A percentile compares a stretch with the other conserved stretches of the same genome.
phyloP scores from a whole-genome alignment of 1,139 yeast genomes.

The Geotrichum candidum region DNA sequence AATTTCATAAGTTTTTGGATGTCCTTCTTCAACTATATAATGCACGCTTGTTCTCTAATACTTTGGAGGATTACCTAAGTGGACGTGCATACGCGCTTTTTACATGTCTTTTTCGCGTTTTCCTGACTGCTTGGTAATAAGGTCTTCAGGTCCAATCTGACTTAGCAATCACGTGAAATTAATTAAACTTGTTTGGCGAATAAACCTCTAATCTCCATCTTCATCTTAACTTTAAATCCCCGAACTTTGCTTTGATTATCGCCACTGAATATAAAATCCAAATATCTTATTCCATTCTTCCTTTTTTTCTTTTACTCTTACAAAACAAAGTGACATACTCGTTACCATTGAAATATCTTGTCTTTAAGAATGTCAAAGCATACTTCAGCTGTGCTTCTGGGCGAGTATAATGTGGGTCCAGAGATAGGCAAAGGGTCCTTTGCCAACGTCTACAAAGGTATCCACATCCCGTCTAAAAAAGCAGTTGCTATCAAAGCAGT shows the following conservation, averaged over 20 bases:
- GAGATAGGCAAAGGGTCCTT: slow-evolving; percentile 94
- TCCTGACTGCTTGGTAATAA: too few species aligned
- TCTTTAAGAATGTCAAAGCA: slow-evolving; percentile 8
- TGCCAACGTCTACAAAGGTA: slow-evolving; percentile 85
- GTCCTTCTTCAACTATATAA: too few species aligned
- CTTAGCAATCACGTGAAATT: too few species aligned
- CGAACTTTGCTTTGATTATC: background rate
- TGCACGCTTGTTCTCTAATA: too few species aligned
- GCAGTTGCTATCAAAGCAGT: slow-evolving; percentile 88
- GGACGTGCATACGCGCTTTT: too few species aligned
- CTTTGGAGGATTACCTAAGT: too few species aligned
- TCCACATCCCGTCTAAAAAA: slow-evolving; percentile 40
- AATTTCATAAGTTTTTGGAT: too few species aligned
- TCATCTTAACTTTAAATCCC: background rate
- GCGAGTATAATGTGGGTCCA: slow-evolving; percentile 48
- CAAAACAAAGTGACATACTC: background rate
- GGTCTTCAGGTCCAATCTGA: too few species aligned
- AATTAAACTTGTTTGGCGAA: too few species aligned
- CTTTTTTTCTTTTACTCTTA: background rate
- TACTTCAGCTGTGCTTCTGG: slow-evolving; percentile 8
- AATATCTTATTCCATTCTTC: background rate
- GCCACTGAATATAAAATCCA: background rate
- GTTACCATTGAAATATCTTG: background rate
- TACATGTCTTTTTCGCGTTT: too few species aligned
- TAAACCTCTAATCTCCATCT: background rate